Evolutionary conservation across 1,139 yeast species (phyloP).

Genomic region (Suhomyces bokatorum): DNA sequence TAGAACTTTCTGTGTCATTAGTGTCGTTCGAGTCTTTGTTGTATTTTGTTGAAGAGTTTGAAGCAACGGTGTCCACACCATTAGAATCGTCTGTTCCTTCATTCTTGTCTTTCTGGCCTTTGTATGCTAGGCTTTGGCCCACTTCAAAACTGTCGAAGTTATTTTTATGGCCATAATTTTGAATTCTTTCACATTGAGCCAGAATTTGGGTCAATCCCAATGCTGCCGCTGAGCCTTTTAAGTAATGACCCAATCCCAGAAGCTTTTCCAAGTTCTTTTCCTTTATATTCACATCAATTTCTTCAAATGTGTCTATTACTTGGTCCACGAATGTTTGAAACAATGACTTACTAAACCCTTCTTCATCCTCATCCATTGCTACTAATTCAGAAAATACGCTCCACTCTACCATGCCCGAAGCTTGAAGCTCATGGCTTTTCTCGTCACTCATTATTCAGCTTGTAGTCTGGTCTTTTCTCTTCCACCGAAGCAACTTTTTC

Average conservation of each 20-base stretch:
- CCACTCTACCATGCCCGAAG: slow-evolving; percentile 80
- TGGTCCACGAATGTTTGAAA: slow-evolving; percentile 87
- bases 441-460: slow-evolving; percentile 33
- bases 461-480: slow-evolving; percentile 6
- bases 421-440: slow-evolving; percentile 39
- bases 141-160: slow-evolving; percentile 46
- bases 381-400: slow-evolving; percentile 81
- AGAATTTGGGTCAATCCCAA: slow-evolving; percentile 82
- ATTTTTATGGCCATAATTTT: slow-evolving; percentile 71
- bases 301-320: slow-evolving; percentile 74
- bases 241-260: slow-evolving; percentile 82
- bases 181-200: slow-evolving; percentile 88
- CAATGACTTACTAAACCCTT: slow-evolving; percentile 75
- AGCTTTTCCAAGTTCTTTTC: slow-evolving; percentile 55
- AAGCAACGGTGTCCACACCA: slow-evolving; percentile 2
- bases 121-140: slow-evolving; percentile 9
- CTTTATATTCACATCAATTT: slow-evolving; percentile 61
- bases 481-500: slow-evolving; percentile 15
- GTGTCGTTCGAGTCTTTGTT: slow-evolving; percentile 9
- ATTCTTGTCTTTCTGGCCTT: background rate
- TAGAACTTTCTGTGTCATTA: slow-evolving; percentile 8
- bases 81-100: background rate
- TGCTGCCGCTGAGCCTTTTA: slow-evolving; percentile 96
- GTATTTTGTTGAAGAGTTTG: background rate
- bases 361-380: slow-evolving; percentile 93